A percentile compares a stretch with the other conserved stretches of the same genome.
phyloP scores from a whole-genome alignment of 768 basidiomycete species.

The Hypholoma sublateritium region DNA sequence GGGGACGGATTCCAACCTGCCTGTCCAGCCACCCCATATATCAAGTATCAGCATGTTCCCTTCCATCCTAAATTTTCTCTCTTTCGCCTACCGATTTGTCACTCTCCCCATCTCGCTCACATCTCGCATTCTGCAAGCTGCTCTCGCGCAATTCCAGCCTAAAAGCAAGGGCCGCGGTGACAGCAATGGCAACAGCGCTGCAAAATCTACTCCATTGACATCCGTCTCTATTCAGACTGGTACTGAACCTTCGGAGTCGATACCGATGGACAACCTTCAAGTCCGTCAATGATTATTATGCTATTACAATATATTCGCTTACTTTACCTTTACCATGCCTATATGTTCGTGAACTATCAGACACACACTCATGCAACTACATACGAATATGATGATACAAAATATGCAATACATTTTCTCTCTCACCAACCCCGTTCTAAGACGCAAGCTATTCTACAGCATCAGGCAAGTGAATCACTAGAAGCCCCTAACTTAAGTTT shows the following conservation, averaged over 20 bases:
- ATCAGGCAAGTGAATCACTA: background rate
- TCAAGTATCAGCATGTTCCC: slow-evolving; percentile 20
- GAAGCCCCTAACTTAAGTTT: background rate
- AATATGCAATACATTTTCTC: slow-evolving; percentile 30
- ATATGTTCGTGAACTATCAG: slow-evolving; percentile 34
- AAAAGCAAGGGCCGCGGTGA: slow-evolving; percentile 11
- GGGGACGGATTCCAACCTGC: slow-evolving; percentile 2
- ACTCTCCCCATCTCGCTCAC: slow-evolving; percentile 52
- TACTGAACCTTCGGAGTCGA: slow-evolving; percentile 20
- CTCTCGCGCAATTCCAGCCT: slow-evolving; percentile 21
- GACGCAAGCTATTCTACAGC: slow-evolving; percentile 3
- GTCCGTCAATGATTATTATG: slow-evolving; percentile 48
- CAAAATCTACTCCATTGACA: background rate
- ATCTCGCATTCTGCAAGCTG: slow-evolving; percentile 34
- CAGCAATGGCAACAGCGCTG: background rate
- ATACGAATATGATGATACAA: slow-evolving; percentile 25
- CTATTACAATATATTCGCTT: slow-evolving; percentile 28
- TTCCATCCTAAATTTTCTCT: slow-evolving; percentile 42
- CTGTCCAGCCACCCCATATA: slow-evolving; percentile 26
- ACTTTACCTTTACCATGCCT: slow-evolving; percentile 38
- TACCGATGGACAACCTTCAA: slow-evolving; percentile 42
- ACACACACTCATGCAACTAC: slow-evolving; percentile 27
- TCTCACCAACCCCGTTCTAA: slow-evolving; percentile 10
- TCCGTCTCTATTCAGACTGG: slow-evolving; percentile 8
- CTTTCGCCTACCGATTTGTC: slow-evolving; percentile 48